These are phyloP conservation scores for Smallanthus sonchifolius DNA, from an alignment of 129 eudicot genomes.

Conservation along the genomic window DNA sequence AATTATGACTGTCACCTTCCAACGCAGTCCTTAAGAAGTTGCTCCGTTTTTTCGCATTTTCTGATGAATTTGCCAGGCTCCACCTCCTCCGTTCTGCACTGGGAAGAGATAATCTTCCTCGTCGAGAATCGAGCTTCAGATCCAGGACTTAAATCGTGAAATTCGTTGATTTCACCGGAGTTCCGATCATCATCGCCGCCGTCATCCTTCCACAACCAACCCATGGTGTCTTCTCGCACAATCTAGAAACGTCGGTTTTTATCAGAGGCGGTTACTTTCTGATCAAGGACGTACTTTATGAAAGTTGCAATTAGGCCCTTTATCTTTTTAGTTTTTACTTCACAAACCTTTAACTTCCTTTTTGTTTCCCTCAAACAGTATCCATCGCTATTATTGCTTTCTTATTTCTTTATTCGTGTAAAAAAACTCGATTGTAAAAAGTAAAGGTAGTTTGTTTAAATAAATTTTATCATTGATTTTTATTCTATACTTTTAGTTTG, in stretches of 20 bases:
- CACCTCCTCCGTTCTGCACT: slow-evolving; percentile 84
- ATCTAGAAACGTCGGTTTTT: slow-evolving; percentile 24
- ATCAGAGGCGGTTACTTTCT: slow-evolving; percentile 1
- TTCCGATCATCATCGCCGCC: slow-evolving; percentile 13
- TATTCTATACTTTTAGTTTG: too few species aligned
- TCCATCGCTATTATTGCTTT: too few species aligned
- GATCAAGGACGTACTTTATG: not conserved
- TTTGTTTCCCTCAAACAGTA: too few species aligned
- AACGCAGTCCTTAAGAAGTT: slow-evolving; percentile 58
- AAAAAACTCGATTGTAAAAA: too few species aligned
- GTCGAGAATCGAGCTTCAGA: slow-evolving; percentile 48
- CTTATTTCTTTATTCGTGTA: too few species aligned
- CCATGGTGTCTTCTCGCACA: slow-evolving; percentile 44
- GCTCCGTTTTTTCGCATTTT: slow-evolving; percentile 80
- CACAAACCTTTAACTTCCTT: too few species aligned
- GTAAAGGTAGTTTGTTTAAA: too few species aligned
- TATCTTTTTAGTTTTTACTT: too few species aligned
- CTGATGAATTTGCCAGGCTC: slow-evolving; percentile 85
- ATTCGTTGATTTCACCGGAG: slow-evolving; percentile 15
- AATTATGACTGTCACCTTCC: slow-evolving; percentile 48
- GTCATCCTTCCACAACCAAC: slow-evolving; percentile 57
- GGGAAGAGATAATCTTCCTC: slow-evolving; percentile 54
- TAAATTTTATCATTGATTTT: too few species aligned
- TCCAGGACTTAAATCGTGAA: slow-evolving; percentile 16
- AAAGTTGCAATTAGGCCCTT: slow-evolving; percentile 2